Percentiles rank a stretch among this genome's conserved stretches.
Conservation (phyloP, 176 grass and related monocot genomes). For the Phyllostachys edulis region DNA sequence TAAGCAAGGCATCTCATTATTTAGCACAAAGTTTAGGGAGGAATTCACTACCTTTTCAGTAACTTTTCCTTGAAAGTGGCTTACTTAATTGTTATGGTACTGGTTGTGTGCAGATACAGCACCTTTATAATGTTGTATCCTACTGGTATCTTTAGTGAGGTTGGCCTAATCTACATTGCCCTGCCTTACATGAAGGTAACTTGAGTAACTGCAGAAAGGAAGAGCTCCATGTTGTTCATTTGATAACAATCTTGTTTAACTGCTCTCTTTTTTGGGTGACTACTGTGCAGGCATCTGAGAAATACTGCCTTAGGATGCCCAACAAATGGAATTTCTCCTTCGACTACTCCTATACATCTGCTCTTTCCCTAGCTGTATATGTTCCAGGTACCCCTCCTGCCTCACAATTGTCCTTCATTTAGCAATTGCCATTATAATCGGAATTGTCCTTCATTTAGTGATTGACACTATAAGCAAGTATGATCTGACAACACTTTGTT, state of each 20-base stretch:
- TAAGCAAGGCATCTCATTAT: neutral
- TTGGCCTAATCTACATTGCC: slow-evolving; percentile 41
- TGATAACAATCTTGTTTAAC: neutral
- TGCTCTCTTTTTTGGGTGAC: neutral
- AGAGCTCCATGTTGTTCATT: neutral
- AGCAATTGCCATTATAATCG: neutral
- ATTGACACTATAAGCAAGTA: neutral
- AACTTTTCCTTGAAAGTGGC: neutral
- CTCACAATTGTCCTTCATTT: neutral
- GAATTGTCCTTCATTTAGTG: neutral
- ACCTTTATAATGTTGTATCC: slow-evolving; percentile 56
- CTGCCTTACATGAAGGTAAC: slow-evolving; percentile 49
- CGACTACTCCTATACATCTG: slow-evolving; percentile 42
- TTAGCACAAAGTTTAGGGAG: neutral
- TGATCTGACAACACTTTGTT: neutral
- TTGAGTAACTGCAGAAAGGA: neutral
- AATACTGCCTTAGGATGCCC: slow-evolving; percentile 61
- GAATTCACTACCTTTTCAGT: neutral
- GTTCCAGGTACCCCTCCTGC: slow-evolving; percentile 39
- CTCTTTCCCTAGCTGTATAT: slow-evolving; percentile 38
- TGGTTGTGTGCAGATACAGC: slow-evolving; percentile 31
- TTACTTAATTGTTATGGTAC: neutral
- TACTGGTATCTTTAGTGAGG: slow-evolving; percentile 49
- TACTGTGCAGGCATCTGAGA: slow-evolving; percentile 43
- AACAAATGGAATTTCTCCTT: slow-evolving; percentile 73